Percentiles rank a stretch among this genome's conserved stretches.
Conservation (phyloP, 1,284 basidiomycete species). For the Pterula multifida region DNA sequence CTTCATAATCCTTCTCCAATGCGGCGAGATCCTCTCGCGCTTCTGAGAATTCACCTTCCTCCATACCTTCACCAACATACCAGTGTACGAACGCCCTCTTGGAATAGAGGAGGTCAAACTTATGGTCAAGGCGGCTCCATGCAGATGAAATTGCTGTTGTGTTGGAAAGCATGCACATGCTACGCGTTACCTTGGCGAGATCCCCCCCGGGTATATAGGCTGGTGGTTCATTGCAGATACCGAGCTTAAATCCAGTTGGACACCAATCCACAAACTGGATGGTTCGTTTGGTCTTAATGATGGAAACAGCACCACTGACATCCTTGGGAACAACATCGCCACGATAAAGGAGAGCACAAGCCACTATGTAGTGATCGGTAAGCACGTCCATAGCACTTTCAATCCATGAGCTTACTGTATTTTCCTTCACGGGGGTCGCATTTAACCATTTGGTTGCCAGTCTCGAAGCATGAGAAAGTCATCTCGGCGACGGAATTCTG, state of each 20-base stretch:
- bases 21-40: conserved; percentile 96
- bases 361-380: conserved; percentile 29
- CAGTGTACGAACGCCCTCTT: conserved; percentile 90
- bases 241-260: conserved; percentile 82
- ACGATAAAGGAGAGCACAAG: conserved; percentile 68
- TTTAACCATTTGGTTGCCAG: conserved; percentile 86
- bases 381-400: neutral
- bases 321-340: conserved; percentile 89
- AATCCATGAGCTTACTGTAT: conserved; percentile 51
- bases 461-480: conserved; percentile 91
- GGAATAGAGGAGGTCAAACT: conserved; percentile 89
- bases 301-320: conserved; percentile 74
- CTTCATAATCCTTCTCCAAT: conserved; percentile 94
- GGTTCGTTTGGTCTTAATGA: conserved; percentile 82
- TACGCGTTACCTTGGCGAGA: conserved; percentile 77
- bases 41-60: conserved; percentile 97
- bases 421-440: conserved; percentile 76
- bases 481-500: conserved; percentile 91
- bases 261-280: conserved; percentile 86
- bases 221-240: conserved; percentile 85
- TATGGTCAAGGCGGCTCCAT: conserved; percentile 88
- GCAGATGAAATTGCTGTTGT: conserved; percentile 81
- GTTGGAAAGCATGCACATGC: conserved; percentile 85
- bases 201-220: conserved; percentile 79
- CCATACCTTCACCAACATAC: conserved; percentile 98